These are phyloP conservation scores for Apiospora marii DNA, from an alignment of 2,329 filamentous ascomycete genomes.

Conservation along the genomic window DNA sequence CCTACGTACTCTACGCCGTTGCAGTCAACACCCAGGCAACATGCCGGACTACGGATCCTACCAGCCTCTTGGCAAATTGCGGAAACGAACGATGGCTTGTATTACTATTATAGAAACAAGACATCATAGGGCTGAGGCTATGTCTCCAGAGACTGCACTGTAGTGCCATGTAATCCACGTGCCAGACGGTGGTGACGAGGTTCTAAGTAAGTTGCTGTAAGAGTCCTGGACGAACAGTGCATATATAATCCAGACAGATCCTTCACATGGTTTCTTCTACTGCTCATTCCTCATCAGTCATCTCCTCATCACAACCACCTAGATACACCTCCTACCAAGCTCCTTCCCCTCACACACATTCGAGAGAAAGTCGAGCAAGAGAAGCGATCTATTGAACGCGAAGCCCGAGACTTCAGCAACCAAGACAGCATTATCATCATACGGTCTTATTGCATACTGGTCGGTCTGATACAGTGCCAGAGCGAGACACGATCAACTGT, in stretches of 20 bases:
- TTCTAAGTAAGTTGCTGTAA: not conserved
- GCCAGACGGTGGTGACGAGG: not conserved
- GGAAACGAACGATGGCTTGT: not conserved
- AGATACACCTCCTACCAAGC: not conserved
- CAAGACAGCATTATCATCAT: not conserved
- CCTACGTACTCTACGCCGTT: not conserved
- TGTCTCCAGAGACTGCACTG: not conserved
- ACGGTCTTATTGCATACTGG: not conserved
- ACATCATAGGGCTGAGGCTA: not conserved
- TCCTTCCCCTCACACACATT: not conserved
- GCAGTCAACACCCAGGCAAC: not conserved
- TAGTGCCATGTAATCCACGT: not conserved
- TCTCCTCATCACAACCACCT: not conserved
- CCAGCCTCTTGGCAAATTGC: not conserved
- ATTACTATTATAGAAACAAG: constrained; percentile 17
- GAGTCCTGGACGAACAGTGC: not conserved
- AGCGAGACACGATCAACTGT: not conserved
- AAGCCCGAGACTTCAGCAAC: not conserved
- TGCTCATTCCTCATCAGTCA: not conserved
- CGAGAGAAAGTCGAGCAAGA: not conserved
- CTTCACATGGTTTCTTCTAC: not conserved
- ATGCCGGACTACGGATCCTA: not conserved
- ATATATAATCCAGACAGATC: not conserved
- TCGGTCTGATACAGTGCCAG: not conserved
- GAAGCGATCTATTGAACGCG: not conserved